Base-by-base conservation (phyloP, 805 yeast genomes). In the Candida krabiensis region DNA sequence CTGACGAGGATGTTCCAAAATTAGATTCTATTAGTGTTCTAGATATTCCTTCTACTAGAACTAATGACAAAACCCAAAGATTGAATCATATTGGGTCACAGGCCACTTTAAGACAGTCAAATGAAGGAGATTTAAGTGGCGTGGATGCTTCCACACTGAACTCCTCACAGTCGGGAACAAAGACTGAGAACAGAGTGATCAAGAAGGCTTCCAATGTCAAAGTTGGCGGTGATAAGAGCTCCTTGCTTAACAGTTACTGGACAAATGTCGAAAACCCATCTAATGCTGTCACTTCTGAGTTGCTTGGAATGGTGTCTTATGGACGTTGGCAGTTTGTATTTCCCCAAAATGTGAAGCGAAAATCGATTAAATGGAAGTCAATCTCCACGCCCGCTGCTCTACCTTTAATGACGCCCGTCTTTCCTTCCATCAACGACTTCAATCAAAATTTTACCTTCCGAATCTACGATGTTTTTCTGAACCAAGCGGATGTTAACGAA, bases 301-400 rank as follows among this genome's bases (percentile, higher is more conserved):
- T 77, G 7, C 64, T 82, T 12, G 71, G 74, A 9, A 71, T 77
- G 39, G 65, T 80, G 7, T 72, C 79, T n/a, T 80, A 78, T 30
- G 91, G 95, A 5, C 75, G 95, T 41, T 93, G 99, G 99, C 81
- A 81, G 39, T 88, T 85, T 61, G 95, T 89, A 1, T 87, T 87
- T 50, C 96, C 98, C 0, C 73, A 75, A 11, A 75, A 77, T 29
- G 79, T 82, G 12, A 78, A 74, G 37, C 69, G 86, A 37, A 76
- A 77, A 50, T 67, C 81, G 12, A 82, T 90, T 35, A 90, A 90
- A 55, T 93, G 99, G 99, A 77, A 87, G 37, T 90, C 98, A 0
- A 70, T 95, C 37, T 83, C 89, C 11, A 79, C 96, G 0, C 99
- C 99, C 0, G 97, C 98, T 0, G 83, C 95, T 5, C 67, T 93